These are phyloP conservation scores for Arabidopsis hybrid DNA, from an alignment of 441 rosid species.

Conservation along the genomic window DNA sequence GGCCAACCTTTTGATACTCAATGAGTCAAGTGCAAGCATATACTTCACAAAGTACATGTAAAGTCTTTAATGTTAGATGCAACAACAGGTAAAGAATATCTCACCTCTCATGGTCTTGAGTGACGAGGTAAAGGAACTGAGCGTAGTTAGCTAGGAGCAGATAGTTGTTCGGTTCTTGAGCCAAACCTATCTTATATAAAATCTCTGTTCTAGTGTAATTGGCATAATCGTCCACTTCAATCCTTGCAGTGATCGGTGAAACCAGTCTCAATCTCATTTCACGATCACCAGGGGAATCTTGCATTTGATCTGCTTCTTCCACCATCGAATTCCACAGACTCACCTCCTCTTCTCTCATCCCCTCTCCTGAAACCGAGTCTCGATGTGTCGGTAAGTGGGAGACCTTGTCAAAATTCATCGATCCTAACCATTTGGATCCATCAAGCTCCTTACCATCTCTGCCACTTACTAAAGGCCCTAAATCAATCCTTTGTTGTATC, in stretches of 20 bases:
- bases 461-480: conserved; percentile 23
- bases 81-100: conserved; percentile 7
- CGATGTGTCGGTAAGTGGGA: background rate
- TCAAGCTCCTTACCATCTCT: conserved; percentile 23
- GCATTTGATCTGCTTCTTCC: conserved; percentile 61
- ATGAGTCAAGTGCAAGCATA: background rate
- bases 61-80: conserved; percentile 19
- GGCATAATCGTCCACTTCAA: conserved; percentile 57
- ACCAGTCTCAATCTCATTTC: conserved; percentile 49
- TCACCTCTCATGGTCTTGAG: conserved; percentile 72
- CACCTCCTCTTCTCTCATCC: conserved; percentile 48
- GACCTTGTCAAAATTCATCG: conserved; percentile 8
- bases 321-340: conserved; percentile 60
- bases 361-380: conserved; percentile 20
- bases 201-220: conserved; percentile 61
- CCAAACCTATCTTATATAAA: conserved; percentile 59
- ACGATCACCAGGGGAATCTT: conserved; percentile 46
- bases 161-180: conserved; percentile 67
- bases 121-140: conserved; percentile 67
- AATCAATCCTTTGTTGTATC: conserved; percentile 12
- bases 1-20: background rate
- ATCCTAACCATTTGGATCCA: conserved; percentile 20
- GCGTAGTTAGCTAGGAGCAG: conserved; percentile 78
- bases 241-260: conserved; percentile 50
- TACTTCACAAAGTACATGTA: background rate